These are phyloP conservation scores for Zymoseptoria brevis DNA, from an alignment of 2,329 filamentous ascomycete genomes.

Conservation along the genomic window DNA sequence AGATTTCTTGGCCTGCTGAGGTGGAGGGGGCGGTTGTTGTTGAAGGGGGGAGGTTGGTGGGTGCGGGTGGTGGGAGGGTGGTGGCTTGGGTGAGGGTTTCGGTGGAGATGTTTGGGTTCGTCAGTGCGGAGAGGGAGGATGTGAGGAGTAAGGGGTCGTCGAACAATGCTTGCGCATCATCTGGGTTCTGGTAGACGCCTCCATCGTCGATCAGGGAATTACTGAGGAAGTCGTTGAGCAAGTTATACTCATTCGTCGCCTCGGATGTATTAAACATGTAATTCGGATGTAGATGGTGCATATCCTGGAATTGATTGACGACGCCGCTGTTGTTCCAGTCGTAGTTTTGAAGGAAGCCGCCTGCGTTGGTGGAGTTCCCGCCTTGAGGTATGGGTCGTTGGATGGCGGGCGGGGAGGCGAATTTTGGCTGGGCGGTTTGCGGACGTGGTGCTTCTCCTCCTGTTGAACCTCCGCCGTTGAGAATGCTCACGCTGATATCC, in stretches of 20 bases:
- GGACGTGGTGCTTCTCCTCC: slow-evolving; percentile 28
- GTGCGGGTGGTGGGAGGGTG: slow-evolving; percentile 24
- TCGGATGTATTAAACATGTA: slow-evolving; percentile 95
- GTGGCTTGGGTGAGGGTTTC: slow-evolving; percentile 9
- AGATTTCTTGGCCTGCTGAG: slow-evolving; percentile 48
- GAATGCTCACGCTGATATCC: slow-evolving; percentile 3
- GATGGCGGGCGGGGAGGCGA: slow-evolving; percentile 59
- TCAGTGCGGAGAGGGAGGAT: slow-evolving; percentile 34
- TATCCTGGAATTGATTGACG: slow-evolving; percentile 83
- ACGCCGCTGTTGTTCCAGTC: slow-evolving; percentile 69
- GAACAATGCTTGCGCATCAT: slow-evolving; percentile 47
- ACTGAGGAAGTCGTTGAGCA: slow-evolving; percentile 93
- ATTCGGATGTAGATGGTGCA: slow-evolving; percentile 86
- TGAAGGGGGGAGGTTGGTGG: slow-evolving; percentile 32
- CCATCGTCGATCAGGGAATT: slow-evolving; percentile 75
- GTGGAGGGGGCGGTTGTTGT: slow-evolving; percentile 55
- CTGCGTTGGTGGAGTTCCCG: slow-evolving; percentile 44
- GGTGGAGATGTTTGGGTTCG: slow-evolving; percentile 37
- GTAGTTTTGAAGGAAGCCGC: slow-evolving; percentile 28
- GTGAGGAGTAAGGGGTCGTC: slow-evolving; percentile 48
- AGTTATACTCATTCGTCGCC: slow-evolving; percentile 91
- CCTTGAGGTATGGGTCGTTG: slow-evolving; percentile 41
- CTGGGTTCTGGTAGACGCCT: slow-evolving; percentile 34
- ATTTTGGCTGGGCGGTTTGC: slow-evolving; percentile 64
- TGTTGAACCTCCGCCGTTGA: slow-evolving; percentile 5